Evolutionary conservation across 23 red algal species (phyloP).

Genomic region (Agarophyton chilense): DNA sequence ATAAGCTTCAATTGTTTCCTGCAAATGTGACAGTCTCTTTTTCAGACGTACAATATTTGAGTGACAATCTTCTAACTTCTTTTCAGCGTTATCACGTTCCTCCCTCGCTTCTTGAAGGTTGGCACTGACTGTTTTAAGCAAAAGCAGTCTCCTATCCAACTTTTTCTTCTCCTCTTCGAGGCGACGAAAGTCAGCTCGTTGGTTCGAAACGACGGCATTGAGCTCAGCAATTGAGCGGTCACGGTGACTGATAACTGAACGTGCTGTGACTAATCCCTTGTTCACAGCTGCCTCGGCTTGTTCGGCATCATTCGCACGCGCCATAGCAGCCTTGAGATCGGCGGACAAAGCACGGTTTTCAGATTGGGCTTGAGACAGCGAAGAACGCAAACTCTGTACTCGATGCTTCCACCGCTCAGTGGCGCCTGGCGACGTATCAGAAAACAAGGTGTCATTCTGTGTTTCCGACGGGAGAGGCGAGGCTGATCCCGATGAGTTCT

Average conservation of each 20-base stretch:
- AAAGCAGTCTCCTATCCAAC: conserved; percentile 8
- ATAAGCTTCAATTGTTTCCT: neutral
- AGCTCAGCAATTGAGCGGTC: conserved; percentile 52
- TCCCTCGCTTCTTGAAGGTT: conserved; percentile 43
- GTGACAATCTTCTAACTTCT: neutral
- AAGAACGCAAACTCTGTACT: conserved; percentile 6
- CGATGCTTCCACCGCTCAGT: conserved; percentile 20
- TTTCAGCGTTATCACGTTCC: conserved; percentile 9
- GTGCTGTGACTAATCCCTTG: conserved; percentile 31
- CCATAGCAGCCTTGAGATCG: conserved; percentile 32
- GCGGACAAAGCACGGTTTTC: neutral
- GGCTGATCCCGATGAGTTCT: conserved; percentile 7
- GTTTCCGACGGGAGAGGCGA: conserved; percentile 9
- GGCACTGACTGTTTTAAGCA: conserved; percentile 48
- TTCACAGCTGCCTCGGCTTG: conserved; percentile 36
- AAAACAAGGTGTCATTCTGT: neutral
- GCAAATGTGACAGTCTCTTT: neutral
- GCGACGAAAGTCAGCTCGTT: conserved; percentile 4
- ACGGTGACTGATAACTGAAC: conserved; percentile 37
- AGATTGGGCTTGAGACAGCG: conserved; percentile 1
- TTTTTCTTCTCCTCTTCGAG: conserved; percentile 48
- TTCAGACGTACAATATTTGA: neutral
- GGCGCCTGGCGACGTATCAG: neutral
- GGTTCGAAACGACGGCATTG: conserved; percentile 4
- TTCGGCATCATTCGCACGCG: conserved; percentile 28